Evolutionary conservation across 2,329 filamentous ascomycete genomes (phyloP), one percentile per base, ranked within the genome.

Genomic region (Mycosphaerella sp.): DNA sequence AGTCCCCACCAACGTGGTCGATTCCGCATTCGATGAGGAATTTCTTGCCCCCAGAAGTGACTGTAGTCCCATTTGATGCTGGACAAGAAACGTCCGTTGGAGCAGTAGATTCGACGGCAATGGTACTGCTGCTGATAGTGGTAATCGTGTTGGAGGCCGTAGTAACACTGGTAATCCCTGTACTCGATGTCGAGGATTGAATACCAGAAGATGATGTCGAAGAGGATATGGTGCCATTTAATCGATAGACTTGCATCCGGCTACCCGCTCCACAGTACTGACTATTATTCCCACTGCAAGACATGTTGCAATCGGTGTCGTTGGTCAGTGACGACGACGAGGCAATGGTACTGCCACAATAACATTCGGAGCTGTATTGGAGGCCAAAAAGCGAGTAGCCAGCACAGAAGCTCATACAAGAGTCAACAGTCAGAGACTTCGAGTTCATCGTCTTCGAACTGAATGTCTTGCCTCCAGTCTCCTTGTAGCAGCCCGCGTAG

Each of bases 391-490:
- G 56, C 39, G 31, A 34, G 11, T 51, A 70, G 9, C 58, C 62
- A 34, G 52, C 51, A 62, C 65, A 68, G 59, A 58, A 71, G 17
- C 59, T 46, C 4, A 66, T 65, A 57, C 71, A 73, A 53, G 56
- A 62, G 34, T 72, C 68, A 5, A 73, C 56, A 8, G 73, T 71
- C 69, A 72, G 68, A 46, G 51, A 63, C 11, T 54, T 53, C 31
- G 57, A 57, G 1, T 11, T 53, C 1, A 56, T 57, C n/a, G 62
- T 42, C 17, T 59, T 62, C 43, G 59, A 58, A 4, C 51, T 58
- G 10, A 56, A 54, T 2, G 52, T 57, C 26, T 55, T 54, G 44
- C 44, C 53, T 50, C 14, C 26, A 6, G 26, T 51, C 17, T 51
- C 48, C 17, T 43, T 38, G 21, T 51, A 51, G 41, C 66, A 69